Evolutionary conservation across 257 asterid species (phyloP).

Genomic region (Ligustrum vulgare): DNA sequence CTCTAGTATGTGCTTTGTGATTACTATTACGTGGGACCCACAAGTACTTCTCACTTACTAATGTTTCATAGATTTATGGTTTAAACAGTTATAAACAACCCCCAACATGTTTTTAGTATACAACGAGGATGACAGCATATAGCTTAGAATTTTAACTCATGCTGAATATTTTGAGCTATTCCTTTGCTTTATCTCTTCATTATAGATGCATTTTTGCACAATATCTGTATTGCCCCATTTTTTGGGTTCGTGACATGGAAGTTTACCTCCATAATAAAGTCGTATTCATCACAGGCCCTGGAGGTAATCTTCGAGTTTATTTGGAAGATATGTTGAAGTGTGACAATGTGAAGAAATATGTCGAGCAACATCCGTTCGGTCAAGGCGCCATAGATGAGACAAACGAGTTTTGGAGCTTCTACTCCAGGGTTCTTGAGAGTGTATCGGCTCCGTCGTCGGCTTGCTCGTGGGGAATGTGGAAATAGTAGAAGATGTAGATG

Average conservation of each 20-base stretch:
- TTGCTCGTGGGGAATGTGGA: neutral
- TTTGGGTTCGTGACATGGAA: constrained; percentile 12
- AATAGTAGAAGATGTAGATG: neutral
- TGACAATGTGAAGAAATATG: constrained; percentile 50
- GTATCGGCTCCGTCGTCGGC: neutral
- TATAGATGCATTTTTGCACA: neutral
- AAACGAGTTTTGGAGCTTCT: constrained; percentile 57
- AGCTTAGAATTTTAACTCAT: neutral
- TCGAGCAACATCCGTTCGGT: constrained; percentile 73
- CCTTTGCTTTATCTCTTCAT: neutral
- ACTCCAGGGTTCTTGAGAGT: constrained; percentile 53
- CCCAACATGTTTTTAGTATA: neutral
- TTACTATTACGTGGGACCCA: neutral
- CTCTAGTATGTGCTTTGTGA: neutral
- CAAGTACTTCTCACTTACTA: too few species aligned
- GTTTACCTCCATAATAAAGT: neutral
- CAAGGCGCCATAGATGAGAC: constrained; percentile 61
- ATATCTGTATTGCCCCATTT: neutral
- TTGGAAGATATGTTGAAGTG: constrained; percentile 58
- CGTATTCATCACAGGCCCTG: constrained; percentile 46
- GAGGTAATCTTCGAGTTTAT: constrained; percentile 75
- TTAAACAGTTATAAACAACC: neutral
- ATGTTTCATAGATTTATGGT: too few species aligned
- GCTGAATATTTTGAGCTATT: neutral
- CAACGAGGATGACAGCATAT: neutral